Base-by-base conservation (phyloP, 2,329 filamentous ascomycete species). In the Fusarium mangiferae region DNA sequence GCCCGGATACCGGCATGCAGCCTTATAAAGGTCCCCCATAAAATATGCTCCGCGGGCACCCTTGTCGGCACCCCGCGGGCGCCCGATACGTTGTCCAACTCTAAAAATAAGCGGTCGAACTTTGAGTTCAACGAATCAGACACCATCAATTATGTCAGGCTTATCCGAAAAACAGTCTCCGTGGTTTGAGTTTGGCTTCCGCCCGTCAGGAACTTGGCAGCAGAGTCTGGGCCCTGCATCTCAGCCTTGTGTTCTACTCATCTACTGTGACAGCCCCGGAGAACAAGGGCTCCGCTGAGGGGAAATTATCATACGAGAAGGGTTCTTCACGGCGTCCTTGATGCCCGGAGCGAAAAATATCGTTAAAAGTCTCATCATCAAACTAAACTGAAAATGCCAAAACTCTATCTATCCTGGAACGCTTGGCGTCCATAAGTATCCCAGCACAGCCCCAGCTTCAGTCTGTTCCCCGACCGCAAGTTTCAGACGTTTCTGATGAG, bases 61-160 rank as follows among this genome's bases (percentile, higher is more conserved):
- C 63, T 14, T 11, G 9, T 54, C 65, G 65, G 65, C 0, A 4
- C 7, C 44, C 65, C 65, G 65, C 65, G 65, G 64, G 39, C 46
- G 7, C 6, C 65, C 65, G 65, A 62, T 35, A 28, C 8, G 10
- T 4, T 18, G 20, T 49, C 13, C 13, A 28, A n/a, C 35, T 6
- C 49, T 36, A 36, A 30, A 44, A 30, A 24, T 35, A n/a, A 18
- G 22, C 20, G 22, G 41, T 36, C 28, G n/a, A 36, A 26, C 18
- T 14, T 2, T 10, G 7, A 6, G 5, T 15, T 4, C 1, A 5
- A 38, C 56, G 33, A 59, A 59, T 59, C 24, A 51, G 15, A 26
- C 1, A 6, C 4, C 1, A 20, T 4, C 10, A 20, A n/a, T 38
- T 38, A 20, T 26, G 11, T n/a, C 33, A 38, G 15, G 15, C 15